Evolutionary conservation across 345 rosid genomes (phyloP), one percentile per base, ranked within the genome.

Genomic region (Pelargonium nanum): DNA sequence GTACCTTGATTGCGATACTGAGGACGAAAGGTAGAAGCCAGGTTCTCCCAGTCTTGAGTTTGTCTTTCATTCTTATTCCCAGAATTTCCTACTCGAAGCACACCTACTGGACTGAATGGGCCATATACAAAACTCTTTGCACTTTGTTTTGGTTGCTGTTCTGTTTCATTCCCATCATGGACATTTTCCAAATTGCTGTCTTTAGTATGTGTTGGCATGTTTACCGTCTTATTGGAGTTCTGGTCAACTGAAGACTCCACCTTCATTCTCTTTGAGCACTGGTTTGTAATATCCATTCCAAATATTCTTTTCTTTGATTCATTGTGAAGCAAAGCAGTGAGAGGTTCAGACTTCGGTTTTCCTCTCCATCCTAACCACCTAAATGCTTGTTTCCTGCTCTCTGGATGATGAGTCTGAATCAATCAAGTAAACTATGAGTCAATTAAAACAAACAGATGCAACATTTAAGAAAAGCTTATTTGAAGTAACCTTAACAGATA

Each of bases 351-450:
- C 56, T 66, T 62, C 13, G 69, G 51, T 52, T 72, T 73, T 57
- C 78, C 77, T 59, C 63, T 69, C 80, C 78, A 71, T 65, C 89
- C 97, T 64, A 83, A 55, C 97, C 97, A 90, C 76, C 81, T 85
- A 63, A 79, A 90, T 48, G 95, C 95, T 2, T 95, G 79, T 66
- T 71, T 87, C 75, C 80, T 83, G 53, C 72, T 87, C 59, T 75
- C 84, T 6, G 93, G 84, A 65, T 79, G 83, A 66, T 77, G 89
- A 54, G 81, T 82, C 97, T 90, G 76, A 25, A 50, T 53, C 65
- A 34, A 59, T 40, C 34, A 34, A 71, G n/a, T 17, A 61, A 58
- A 34, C 40, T n/a, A 21, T 68, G 50, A 68, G 58, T 24, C 25
- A 51, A 53, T 56, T 51, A 54, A 20, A 24, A 48, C 44, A 48